Evolutionary conservation across 202 grass and related monocot species (phyloP), one percentile per base, ranked within the genome.

Genomic region (Saccharum hybrid): DNA sequence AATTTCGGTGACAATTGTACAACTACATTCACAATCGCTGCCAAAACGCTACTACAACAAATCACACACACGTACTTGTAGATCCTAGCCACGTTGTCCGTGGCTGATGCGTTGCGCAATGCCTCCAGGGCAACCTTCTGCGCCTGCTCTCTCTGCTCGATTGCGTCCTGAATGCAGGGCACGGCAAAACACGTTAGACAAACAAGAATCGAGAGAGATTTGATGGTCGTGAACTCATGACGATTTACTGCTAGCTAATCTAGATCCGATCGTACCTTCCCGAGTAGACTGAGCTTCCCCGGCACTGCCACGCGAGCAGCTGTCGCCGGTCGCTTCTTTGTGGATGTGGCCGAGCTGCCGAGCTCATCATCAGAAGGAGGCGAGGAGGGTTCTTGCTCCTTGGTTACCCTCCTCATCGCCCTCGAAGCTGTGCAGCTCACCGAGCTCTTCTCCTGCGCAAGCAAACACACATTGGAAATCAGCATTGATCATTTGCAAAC

Each of bases 61-160:
- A 38, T 8, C 51, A 64, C 54, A 10, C 61, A 56, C 70, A 12
- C 51, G 0, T 90, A 98, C 96, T 83, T 96, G 87, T 94, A 94
- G 74, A 94, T 90, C 66, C 91, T 86, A 30, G 84, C 89, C 0
- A 98, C 78, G 30, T 90, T 92, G 16, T 98, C 96, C 0, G 91
- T 92, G 7, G 96, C 96, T 4, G 92, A 95, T 8, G 92, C 91
- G 56, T 92, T 94, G 83, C 96, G 89, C 78, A 98, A 81, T 11
- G 96, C 96, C 71, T 96, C 91, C 7, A 92, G 89, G 18, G 96
- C 96, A 21, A 68, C 88, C 81, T 96, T 98, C 86, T 98, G 93
- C 65, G 93, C 87, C 18, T 90, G 87, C 71, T 98, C 91, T 86
- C 89, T 80, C 68, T 92, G 87, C 83, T 92, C 86, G 4, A 92